Evolutionary conservation across 2,329 filamentous ascomycete genomes (phyloP).

Genomic region (Phaeosphaeria sp.): DNA sequence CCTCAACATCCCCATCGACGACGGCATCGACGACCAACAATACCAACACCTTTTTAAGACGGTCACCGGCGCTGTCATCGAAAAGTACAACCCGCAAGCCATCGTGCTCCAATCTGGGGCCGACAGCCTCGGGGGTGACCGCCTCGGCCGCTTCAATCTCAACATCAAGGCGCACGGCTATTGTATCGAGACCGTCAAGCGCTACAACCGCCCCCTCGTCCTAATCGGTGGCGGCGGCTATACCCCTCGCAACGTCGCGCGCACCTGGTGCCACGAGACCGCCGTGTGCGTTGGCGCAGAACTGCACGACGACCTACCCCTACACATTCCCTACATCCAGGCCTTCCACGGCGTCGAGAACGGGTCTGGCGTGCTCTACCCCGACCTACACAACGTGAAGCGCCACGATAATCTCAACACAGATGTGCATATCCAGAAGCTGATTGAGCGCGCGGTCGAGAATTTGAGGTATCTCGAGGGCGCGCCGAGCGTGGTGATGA

Average conservation of each 20-base stretch:
- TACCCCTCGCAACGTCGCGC: conserved; percentile 93
- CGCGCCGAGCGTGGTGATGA: conserved; percentile 77
- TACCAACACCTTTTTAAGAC: conserved; percentile 85
- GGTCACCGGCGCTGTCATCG: conserved; percentile 78
- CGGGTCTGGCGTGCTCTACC: conserved; percentile 73
- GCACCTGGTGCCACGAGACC: conserved; percentile 97
- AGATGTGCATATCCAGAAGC: conserved; percentile 74
- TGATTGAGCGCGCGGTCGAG: conserved; percentile 79
- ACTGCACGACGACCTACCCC: conserved; percentile 75
- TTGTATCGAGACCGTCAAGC: conserved; percentile 89
- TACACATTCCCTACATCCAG: conserved; percentile 82
- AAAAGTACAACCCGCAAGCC: conserved; percentile 84
- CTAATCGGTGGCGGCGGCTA: conserved; percentile 95
- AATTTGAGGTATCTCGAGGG: conserved; percentile 85
- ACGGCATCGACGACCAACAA: conserved; percentile 89
- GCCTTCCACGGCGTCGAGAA: conserved; percentile 85
- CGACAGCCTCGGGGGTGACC: conserved; percentile 90
- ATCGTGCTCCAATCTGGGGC: conserved; percentile 96
- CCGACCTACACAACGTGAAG: conserved; percentile 80
- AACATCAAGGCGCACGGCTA: conserved; percentile 93
- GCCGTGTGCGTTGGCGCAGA: conserved; percentile 81
- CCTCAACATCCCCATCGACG: conserved; percentile 87
- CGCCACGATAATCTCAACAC: conserved; percentile 79
- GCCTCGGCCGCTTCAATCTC: conserved; percentile 93
- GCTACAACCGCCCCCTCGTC: conserved; percentile 78